A percentile compares a stretch with the other conserved stretches of the same genome.
Evolutionary conservation across 208 protist genomes (phyloP).

Genomic region (Leishmania aethiopica): DNA sequence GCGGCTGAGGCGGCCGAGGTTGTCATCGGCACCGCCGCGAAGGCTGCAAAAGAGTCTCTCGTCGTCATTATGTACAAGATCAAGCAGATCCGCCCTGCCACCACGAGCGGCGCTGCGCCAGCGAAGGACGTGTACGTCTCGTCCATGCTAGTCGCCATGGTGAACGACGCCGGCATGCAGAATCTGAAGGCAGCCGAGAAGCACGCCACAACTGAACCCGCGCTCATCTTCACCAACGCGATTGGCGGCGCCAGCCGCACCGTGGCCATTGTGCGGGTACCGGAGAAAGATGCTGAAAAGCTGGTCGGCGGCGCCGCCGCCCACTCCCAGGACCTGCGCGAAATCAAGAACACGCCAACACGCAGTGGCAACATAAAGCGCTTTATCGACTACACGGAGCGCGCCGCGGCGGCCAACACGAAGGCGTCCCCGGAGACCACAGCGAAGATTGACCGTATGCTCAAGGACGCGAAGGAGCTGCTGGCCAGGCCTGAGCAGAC

Average conservation of each 20-base stretch:
- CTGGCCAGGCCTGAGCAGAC: conserved; percentile 47
- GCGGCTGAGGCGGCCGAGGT: conserved; percentile 35
- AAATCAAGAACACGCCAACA: conserved; percentile 63
- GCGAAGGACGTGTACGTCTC: conserved; percentile 46
- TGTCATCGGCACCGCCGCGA: conserved; percentile 32
- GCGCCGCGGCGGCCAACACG: conserved; percentile 36
- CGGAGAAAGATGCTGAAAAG: conserved; percentile 21
- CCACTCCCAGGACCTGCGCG: conserved; percentile 31
- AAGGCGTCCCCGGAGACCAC: conserved; percentile 35
- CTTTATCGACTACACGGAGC: conserved; percentile 76
- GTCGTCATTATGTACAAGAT: conserved; percentile 41
- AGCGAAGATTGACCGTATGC: conserved; percentile 63
- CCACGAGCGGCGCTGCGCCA: not conserved
- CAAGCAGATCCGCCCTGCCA: conserved; percentile 39
- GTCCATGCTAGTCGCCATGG: conserved; percentile 41
- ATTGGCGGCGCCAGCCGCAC: conserved; percentile 64
- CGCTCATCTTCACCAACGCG: conserved; percentile 52
- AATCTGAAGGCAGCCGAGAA: conserved; percentile 33
- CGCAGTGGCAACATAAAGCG: conserved; percentile 84
- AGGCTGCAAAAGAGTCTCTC: conserved; percentile 27
- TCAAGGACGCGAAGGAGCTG: conserved; percentile 75
- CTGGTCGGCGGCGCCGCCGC: conserved; percentile 23
- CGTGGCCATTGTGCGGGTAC: conserved; percentile 43
- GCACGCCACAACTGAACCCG: conserved; percentile 25
- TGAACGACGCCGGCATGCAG: conserved; percentile 32